Conservation (phyloP, 352 stramenopile species). For the Phytophthora sansomeana region DNA sequence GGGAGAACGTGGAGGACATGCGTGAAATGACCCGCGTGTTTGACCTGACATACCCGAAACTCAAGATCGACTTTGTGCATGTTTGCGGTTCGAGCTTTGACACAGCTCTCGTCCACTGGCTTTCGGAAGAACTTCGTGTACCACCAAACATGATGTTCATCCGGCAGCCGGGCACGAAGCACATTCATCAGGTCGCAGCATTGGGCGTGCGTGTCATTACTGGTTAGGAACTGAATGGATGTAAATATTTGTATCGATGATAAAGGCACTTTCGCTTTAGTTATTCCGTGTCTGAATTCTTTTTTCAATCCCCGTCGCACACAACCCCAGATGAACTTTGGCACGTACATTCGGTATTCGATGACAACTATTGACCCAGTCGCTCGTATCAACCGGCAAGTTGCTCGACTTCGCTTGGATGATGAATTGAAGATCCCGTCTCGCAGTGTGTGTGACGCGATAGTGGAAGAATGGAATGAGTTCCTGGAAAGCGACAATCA, state of each 20-base stretch:
- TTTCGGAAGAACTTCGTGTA: slow-evolving; percentile 77
- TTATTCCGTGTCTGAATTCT: too few species aligned
- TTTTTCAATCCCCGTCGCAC: too few species aligned
- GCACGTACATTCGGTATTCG: too few species aligned
- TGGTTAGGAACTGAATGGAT: slow-evolving; percentile 35
- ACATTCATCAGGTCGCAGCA: slow-evolving; percentile 90
- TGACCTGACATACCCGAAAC: slow-evolving; percentile 93
- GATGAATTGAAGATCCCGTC: not conserved
- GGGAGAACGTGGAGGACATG: slow-evolving; percentile 67
- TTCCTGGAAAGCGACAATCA: slow-evolving; percentile 2
- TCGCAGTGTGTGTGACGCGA: not conserved
- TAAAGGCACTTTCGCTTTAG: not conserved
- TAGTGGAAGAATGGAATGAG: not conserved
- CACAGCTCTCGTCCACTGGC: slow-evolving; percentile 88
- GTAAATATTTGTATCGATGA: not conserved
- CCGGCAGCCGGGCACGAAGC: slow-evolving; percentile 85
- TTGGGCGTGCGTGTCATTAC: slow-evolving; percentile 92
- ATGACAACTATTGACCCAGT: not conserved
- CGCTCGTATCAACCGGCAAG: not conserved
- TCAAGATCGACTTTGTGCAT: slow-evolving; percentile 91
- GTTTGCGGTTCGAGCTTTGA: slow-evolving; percentile 76
- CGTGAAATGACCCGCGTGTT: slow-evolving; percentile 83
- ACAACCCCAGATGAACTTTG: too few species aligned
- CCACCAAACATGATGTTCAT: slow-evolving; percentile 96
- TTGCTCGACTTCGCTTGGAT: not conserved